Percentiles rank a stretch among this genome's conserved stretches.
Evolutionary conservation across 208 protist genomes (phyloP).

Genomic region (Borovskyia barvae): DNA sequence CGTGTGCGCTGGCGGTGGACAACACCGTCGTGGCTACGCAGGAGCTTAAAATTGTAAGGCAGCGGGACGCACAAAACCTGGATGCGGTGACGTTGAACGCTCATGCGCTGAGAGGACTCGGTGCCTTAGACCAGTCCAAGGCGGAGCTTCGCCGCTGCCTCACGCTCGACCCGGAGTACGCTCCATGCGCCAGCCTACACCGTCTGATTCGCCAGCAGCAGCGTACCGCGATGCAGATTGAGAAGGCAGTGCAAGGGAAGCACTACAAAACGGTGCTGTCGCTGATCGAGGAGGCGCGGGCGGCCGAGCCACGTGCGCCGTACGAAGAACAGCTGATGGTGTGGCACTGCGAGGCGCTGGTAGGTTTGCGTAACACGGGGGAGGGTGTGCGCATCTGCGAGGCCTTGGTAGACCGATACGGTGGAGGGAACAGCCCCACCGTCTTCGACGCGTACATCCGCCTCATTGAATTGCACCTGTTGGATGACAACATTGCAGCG

Average conservation of each 20-base stretch:
- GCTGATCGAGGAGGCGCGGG: conserved; percentile 41
- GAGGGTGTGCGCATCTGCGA: conserved; percentile 57
- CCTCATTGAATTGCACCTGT: conserved; percentile 74
- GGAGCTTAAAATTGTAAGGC: conserved; percentile 75
- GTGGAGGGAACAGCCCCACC: conserved; percentile 33
- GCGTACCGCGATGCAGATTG: conserved; percentile 34
- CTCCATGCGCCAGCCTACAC: conserved; percentile 59
- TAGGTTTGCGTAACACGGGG: conserved; percentile 51
- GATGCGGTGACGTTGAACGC: conserved; percentile 71
- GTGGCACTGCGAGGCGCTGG: conserved; percentile 79
- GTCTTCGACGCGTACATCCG: conserved; percentile 54
- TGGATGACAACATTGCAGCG: conserved; percentile 65
- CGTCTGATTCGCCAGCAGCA: conserved; percentile 72
- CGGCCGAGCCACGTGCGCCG: conserved; percentile 47
- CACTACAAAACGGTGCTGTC: conserved; percentile 47
- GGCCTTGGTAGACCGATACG: conserved; percentile 30
- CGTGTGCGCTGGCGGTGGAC: conserved; percentile 68
- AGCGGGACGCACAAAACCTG: conserved; percentile 69
- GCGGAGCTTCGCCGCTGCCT: conserved; percentile 76
- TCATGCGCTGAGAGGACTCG: conserved; percentile 63
- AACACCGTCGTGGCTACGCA: conserved; percentile 52
- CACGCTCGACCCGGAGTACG: conserved; percentile 83
- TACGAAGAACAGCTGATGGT: conserved; percentile 66
- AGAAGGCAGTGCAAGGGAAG: conserved; percentile 30
- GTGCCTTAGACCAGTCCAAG: conserved; percentile 67